These are phyloP conservation scores for Fibroporia radiculosa DNA, from an alignment of 768 basidiomycete species.

Conservation along the genomic window DNA sequence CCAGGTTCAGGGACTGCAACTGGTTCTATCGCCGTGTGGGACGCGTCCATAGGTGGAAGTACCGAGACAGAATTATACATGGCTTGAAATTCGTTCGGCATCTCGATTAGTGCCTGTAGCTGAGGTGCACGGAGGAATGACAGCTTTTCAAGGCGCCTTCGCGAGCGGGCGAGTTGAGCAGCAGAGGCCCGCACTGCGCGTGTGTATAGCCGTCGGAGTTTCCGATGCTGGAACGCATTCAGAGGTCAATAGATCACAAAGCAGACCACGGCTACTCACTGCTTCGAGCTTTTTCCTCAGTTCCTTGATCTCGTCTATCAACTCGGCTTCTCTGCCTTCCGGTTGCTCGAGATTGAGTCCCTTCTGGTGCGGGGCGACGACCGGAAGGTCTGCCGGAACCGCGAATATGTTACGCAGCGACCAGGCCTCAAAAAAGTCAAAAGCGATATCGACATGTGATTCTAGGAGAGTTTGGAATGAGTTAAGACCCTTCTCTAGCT, in stretches of 20 bases:
- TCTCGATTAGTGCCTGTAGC: slow-evolving; percentile 29
- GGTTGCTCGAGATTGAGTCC: slow-evolving; percentile 58
- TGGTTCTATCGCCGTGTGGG: slow-evolving; percentile 8
- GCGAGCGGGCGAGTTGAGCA: slow-evolving; percentile 38
- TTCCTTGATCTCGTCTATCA: slow-evolving; percentile 62
- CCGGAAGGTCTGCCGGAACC: slow-evolving; percentile 56
- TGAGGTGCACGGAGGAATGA: slow-evolving; percentile 36
- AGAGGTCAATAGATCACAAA: neutral
- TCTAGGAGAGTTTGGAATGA: slow-evolving; percentile 86
- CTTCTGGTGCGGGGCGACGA: slow-evolving; percentile 72
- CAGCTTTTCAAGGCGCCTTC: slow-evolving; percentile 34
- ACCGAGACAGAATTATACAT: slow-evolving; percentile 43
- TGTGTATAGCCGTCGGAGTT: slow-evolving; percentile 47
- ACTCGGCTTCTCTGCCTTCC: slow-evolving; percentile 36
- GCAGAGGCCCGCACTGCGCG: slow-evolving; percentile 43
- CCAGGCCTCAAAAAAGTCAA: slow-evolving; percentile 91
- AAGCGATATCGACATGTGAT: slow-evolving; percentile 82
- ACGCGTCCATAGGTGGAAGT: slow-evolving; percentile 31
- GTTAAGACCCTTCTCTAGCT: slow-evolving; percentile 74
- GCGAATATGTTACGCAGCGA: slow-evolving; percentile 82
- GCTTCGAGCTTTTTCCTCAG: slow-evolving; percentile 60
- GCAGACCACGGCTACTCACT: slow-evolving; percentile 35
- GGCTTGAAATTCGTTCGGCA: slow-evolving; percentile 33
- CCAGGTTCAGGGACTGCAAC: slow-evolving; percentile 39
- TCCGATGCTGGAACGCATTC: slow-evolving; percentile 47